Conservation (phyloP, 2,329 filamentous ascomycete genomes). For the Rhynchosporium agropyri region DNA sequence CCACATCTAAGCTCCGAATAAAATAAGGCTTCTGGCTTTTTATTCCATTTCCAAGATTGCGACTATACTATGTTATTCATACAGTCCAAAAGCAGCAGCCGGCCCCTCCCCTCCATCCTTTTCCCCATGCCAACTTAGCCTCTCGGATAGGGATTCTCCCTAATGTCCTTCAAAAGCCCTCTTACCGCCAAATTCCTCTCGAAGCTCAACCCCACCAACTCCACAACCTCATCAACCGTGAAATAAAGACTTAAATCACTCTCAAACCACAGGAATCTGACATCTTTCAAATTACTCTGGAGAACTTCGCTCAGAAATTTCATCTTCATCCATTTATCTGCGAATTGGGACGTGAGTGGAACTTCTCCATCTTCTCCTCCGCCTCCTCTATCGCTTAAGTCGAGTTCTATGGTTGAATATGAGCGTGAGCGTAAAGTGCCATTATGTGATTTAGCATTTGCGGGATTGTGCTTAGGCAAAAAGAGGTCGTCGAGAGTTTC, state of each 20-base stretch:
- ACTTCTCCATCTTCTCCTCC: conserved; percentile 35
- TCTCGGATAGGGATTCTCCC: conserved; percentile 45
- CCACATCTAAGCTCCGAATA: too few species aligned
- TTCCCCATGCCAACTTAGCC: not conserved
- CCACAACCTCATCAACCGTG: conserved; percentile 60
- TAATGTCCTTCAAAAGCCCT: conserved; percentile 61
- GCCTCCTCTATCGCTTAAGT: too few species aligned
- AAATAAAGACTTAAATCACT: conserved; percentile 68
- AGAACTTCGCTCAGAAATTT: conserved; percentile 66
- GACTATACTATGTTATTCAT: too few species aligned
- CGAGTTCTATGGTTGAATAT: not conserved
- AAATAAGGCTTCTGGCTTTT: too few species aligned
- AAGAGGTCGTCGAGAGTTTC: conserved; percentile 64
- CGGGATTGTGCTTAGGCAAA: conserved; percentile 46
- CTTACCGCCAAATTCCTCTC: conserved; percentile 61
- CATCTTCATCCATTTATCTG: conserved; percentile 62
- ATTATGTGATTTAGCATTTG: not conserved
- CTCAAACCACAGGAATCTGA: conserved; percentile 65
- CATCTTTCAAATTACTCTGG: conserved; percentile 67
- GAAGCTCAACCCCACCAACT: conserved; percentile 65
- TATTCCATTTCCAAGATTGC: too few species aligned
- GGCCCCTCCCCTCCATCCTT: not conserved
- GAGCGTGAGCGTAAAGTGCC: not conserved
- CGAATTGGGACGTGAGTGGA: conserved; percentile 62
- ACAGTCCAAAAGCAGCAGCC: not conserved